Percentiles rank a stretch among this genome's conserved stretches.
Evolutionary conservation across 345 rosid genomes (phyloP).

Genomic region (Eucalyptus shirleyi): DNA sequence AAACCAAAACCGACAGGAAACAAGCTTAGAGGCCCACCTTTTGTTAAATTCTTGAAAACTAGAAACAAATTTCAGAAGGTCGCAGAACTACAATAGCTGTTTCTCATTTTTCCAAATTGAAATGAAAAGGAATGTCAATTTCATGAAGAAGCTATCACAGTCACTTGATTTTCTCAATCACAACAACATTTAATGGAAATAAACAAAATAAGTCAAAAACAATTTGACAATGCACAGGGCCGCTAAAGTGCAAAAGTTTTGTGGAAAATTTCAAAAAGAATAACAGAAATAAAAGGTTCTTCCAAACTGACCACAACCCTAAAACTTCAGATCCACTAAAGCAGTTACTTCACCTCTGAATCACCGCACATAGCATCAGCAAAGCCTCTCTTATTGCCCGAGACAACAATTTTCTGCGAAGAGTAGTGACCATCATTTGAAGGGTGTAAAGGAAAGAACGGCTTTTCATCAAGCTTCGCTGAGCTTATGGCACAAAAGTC

Average conservation of each 20-base stretch:
- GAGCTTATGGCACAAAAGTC: slow-evolving; percentile 14
- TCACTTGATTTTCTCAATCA: neutral
- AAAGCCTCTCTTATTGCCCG: slow-evolving; percentile 64
- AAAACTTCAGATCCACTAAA: neutral
- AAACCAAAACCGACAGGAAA: neutral
- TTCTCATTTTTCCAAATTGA: neutral
- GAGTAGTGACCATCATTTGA: slow-evolving; percentile 23
- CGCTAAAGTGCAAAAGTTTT: neutral
- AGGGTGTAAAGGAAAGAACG: slow-evolving; percentile 50
- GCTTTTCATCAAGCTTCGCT: slow-evolving; percentile 36
- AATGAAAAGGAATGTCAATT: neutral
- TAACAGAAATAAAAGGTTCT: neutral
- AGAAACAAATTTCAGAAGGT: neutral
- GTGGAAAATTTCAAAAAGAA: neutral
- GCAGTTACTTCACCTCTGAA: slow-evolving; percentile 28
- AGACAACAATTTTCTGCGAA: slow-evolving; percentile 26
- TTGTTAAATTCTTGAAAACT: neutral
- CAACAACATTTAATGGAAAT: neutral
- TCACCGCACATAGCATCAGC: slow-evolving; percentile 48
- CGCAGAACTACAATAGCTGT: neutral
- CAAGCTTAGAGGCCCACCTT: neutral
- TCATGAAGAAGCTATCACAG: neutral
- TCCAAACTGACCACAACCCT: neutral
- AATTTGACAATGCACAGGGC: neutral
- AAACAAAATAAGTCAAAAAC: neutral